phyloP scores from a whole-genome alignment of 306 rosid species.

The Carpinus viminea region DNA sequence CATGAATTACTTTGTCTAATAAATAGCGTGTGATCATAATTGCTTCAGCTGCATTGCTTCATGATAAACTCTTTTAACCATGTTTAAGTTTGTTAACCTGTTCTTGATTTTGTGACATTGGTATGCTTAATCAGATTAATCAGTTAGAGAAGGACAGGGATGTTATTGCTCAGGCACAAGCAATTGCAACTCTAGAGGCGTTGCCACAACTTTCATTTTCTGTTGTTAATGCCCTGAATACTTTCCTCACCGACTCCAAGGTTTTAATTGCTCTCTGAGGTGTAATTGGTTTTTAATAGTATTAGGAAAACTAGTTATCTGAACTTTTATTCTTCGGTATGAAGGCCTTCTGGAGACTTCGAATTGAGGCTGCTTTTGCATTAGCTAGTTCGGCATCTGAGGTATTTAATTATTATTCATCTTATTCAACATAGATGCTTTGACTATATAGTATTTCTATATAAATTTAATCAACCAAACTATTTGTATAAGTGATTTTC shows the following conservation, averaged over 20 bases:
- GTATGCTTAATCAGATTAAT: slow-evolving; percentile 67
- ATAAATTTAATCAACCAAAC: neutral
- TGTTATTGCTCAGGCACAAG: slow-evolving; percentile 95
- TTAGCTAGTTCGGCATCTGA: slow-evolving; percentile 90
- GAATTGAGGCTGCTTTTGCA: slow-evolving; percentile 94
- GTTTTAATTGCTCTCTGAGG: slow-evolving; percentile 38
- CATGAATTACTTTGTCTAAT: slow-evolving; percentile 4
- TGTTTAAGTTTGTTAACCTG: slow-evolving; percentile 2
- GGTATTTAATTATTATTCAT: slow-evolving; percentile 50
- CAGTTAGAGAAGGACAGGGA: slow-evolving; percentile 97
- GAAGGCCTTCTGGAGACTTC: slow-evolving; percentile 93
- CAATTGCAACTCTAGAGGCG: slow-evolving; percentile 76
- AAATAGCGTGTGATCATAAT: neutral
- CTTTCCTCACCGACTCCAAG: slow-evolving; percentile 88
- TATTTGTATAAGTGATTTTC: neutral
- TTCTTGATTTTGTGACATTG: neutral
- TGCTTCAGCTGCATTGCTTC: neutral
- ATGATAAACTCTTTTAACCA: neutral
- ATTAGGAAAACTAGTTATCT: slow-evolving; percentile 20
- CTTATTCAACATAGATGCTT: slow-evolving; percentile 7
- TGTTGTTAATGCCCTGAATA: slow-evolving; percentile 78
- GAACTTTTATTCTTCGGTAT: slow-evolving; percentile 36
- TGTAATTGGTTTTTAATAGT: slow-evolving; percentile 15
- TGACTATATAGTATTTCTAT: neutral
- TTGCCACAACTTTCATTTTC: slow-evolving; percentile 82